Percentiles rank a stretch among this genome's conserved stretches.
Evolutionary conservation across 2,329 filamentous ascomycete genomes (phyloP).

Genomic region (Cercospora zeae-maydis): DNA sequence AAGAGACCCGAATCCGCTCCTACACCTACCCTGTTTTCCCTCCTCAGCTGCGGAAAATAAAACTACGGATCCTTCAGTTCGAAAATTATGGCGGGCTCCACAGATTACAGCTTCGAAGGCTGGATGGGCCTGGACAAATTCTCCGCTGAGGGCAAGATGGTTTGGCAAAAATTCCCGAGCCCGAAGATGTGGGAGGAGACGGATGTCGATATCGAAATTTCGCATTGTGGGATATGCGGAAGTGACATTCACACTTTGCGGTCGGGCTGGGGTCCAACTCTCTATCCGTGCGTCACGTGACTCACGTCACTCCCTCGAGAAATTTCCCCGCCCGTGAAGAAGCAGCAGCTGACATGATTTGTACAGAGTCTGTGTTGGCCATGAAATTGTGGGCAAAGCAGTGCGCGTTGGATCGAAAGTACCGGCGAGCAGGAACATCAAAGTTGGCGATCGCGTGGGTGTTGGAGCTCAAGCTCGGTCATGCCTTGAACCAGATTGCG

Average conservation of each 20-base stretch:
- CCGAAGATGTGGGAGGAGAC: slow-evolving; percentile 40
- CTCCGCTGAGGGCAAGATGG: slow-evolving; percentile 53
- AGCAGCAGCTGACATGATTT: background rate
- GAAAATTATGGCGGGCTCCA: slow-evolving; percentile 3
- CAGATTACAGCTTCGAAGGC: slow-evolving; percentile 53
- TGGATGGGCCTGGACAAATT: slow-evolving; percentile 54
- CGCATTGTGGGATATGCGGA: slow-evolving; percentile 41
- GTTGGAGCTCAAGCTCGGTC: slow-evolving; percentile 50
- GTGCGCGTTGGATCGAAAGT: slow-evolving; percentile 33
- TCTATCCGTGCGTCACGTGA: slow-evolving; percentile 30
- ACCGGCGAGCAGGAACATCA: slow-evolving; percentile 32
- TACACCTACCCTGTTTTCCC: background rate
- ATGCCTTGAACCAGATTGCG: slow-evolving; percentile 49
- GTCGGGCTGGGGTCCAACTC: slow-evolving; percentile 45
- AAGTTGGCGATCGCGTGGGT: slow-evolving; percentile 45
- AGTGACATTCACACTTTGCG: slow-evolving; percentile 35
- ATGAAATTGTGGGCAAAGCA: slow-evolving; percentile 37
- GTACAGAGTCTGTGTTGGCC: slow-evolving; percentile 31
- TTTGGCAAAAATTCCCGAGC: slow-evolving; percentile 46
- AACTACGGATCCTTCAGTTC: background rate
- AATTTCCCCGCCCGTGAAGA: too few species aligned
- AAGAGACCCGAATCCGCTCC: background rate
- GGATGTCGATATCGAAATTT: slow-evolving; percentile 42
- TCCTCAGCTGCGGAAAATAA: background rate
- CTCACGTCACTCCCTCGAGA: background rate